A percentile compares a stretch with the other conserved stretches of the same genome.
Evolutionary conservation across 2,329 filamentous ascomycete species (phyloP).

Genomic region (Diaporthe helianthi): DNA sequence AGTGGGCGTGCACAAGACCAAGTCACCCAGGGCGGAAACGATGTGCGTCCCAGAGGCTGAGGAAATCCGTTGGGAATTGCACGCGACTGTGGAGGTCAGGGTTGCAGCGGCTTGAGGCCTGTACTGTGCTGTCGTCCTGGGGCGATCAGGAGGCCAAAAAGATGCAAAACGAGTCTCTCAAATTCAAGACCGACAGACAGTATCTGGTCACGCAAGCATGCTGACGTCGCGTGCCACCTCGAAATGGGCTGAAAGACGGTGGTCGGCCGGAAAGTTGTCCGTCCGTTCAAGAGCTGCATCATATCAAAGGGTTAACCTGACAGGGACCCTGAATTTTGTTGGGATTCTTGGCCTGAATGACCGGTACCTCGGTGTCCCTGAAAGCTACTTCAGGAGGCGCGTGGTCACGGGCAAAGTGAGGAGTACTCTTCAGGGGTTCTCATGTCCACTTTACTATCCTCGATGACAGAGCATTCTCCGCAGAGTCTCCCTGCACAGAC

Average conservation of each 20-base stretch:
- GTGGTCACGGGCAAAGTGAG: neutral
- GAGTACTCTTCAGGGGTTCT: neutral
- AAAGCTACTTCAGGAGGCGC: neutral
- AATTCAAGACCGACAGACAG: constrained; percentile 10
- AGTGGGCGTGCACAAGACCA: constrained; percentile 27
- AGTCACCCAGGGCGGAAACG: constrained; percentile 19
- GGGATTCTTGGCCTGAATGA: constrained; percentile 16
- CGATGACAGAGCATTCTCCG: neutral
- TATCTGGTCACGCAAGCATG: constrained; percentile 23
- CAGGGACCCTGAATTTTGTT: constrained; percentile 28
- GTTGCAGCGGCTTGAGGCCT: neutral
- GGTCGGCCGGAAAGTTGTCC: constrained; percentile 1
- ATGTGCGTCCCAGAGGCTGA: constrained; percentile 20
- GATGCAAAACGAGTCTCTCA: neutral
- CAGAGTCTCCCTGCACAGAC: neutral
- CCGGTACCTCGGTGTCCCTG: neutral
- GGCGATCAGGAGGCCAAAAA: constrained; percentile 11
- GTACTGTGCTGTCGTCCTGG: constrained; percentile 1
- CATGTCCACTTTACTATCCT: neutral
- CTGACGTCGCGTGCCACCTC: constrained; percentile 22
- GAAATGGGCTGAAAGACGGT: constrained; percentile 9
- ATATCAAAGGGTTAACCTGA: constrained; percentile 8
- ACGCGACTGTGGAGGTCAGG: constrained; percentile 26
- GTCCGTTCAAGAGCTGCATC: constrained; percentile 15
- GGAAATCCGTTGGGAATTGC: constrained; percentile 34